phyloP scores from a whole-genome alignment of 345 rosid species.

The Arabidopsis arenosa region DNA sequence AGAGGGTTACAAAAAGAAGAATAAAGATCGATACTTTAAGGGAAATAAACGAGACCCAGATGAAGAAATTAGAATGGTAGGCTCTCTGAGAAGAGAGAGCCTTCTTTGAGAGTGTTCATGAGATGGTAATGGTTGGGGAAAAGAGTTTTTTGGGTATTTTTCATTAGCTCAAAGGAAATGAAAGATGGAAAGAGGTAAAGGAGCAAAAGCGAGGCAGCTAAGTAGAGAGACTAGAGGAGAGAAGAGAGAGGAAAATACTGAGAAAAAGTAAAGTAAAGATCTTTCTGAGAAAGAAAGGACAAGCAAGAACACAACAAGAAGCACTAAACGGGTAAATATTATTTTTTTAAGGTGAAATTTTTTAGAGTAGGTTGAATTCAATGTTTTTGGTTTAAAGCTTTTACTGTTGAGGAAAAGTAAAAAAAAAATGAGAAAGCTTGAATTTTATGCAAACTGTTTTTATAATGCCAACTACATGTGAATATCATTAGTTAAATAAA shows the following conservation, averaged over 20 bases:
- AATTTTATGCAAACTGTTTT: not conserved
- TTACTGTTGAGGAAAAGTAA: not conserved
- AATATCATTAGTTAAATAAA: not conserved
- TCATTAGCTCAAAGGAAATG: conserved; percentile 24
- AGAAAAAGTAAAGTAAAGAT: conserved; percentile 38
- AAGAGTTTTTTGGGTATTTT: conserved; percentile 35
- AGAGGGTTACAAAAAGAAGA: not conserved
- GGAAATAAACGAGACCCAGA: not conserved
- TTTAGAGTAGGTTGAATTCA: conserved; percentile 30
- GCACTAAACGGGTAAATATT: conserved; percentile 25
- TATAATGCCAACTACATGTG: too few relatives aligned
- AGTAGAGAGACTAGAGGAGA: conserved; percentile 26
- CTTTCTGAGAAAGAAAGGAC: conserved; percentile 37
- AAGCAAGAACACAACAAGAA: conserved; percentile 40
- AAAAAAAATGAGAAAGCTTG: not conserved
- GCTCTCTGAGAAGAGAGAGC: conserved; percentile 52
- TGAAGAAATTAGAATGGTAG: conserved; percentile 40
- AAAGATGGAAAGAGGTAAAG: conserved; percentile 5
- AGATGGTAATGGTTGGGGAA: conserved; percentile 32
- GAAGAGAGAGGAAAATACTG: conserved; percentile 21
- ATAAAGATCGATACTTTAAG: conserved; percentile 29
- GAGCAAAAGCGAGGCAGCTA: conserved; percentile 20
- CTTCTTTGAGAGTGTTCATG: conserved; percentile 44
- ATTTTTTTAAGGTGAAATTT: conserved; percentile 27
- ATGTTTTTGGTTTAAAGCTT: conserved; percentile 27